Conservation (phyloP, 345 rosid species). For the Acer campestre region DNA sequence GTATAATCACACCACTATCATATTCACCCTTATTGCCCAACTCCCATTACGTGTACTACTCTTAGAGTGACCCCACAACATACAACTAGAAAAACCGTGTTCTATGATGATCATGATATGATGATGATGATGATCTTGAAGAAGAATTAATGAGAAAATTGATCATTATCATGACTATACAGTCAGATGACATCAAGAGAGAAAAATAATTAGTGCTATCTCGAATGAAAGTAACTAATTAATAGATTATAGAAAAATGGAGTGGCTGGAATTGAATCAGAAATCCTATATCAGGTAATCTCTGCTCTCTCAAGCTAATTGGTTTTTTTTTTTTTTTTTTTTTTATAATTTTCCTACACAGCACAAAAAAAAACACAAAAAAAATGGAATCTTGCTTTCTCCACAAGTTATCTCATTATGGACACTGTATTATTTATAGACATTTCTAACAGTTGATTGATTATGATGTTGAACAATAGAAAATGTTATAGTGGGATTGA, state of each 20-base stretch:
- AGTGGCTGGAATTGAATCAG: neutral
- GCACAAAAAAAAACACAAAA: neutral
- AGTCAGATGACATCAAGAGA: neutral
- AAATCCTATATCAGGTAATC: neutral
- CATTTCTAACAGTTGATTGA: neutral
- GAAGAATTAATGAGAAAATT: too few relatives aligned
- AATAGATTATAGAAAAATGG: neutral
- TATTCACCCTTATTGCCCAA: neutral
- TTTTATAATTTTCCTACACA: too few relatives aligned
- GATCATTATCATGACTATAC: neutral
- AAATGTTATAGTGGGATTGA: too few relatives aligned
- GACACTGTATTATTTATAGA: neutral
- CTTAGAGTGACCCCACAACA: neutral
- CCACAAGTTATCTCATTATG: neutral
- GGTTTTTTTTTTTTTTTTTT: neutral
- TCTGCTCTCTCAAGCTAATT: neutral
- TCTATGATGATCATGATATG: neutral
- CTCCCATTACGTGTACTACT: too few relatives aligned
- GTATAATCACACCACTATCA: neutral
- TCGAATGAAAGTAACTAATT: neutral
- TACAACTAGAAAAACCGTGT: neutral
- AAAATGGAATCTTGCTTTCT: neutral
- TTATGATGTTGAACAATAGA: neutral
- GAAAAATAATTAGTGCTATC: conserved; percentile 4
- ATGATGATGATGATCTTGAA: too few relatives aligned